Base-by-base conservation (phyloP, 73 alveolate genomes). In the Stentor coeruleus region DNA sequence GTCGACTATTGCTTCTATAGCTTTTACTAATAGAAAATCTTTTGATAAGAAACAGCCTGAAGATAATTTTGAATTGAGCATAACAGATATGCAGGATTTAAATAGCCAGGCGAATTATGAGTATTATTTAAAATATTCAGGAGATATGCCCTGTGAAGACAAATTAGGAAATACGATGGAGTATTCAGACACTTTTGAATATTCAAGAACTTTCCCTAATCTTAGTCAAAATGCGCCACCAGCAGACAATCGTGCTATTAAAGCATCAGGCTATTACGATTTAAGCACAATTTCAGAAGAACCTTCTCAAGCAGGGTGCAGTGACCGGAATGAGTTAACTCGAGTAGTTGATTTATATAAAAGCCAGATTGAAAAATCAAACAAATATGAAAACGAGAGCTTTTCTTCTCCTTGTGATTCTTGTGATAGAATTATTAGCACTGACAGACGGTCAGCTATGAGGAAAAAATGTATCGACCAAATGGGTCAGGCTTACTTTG, bases 401-500 rank as follows among this genome's bases (percentile, higher is more conserved):
- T 81, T 20, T 11, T 20, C 36, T 66, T 66, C 79, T 14, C n/a
- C 41, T 31, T 66, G 49, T 20, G 79, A 31, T 3, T 33, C 37
- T 37, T 26, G 49, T 66, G 40, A 20, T 66, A 66, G 40, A 20
- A 66, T 20, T 20, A 66, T 66, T 33, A 31, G 20, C 39, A 40
- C 33, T 2, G 79, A 66, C 33, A 66, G 33, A 66, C n/a, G 39
- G 37, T 57, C 2, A 77, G 58, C 75, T 59, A 84, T 30, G 83
- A 80, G 74, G 38, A 80, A 42, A 2, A 11, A 14, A 77, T 84
- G 33, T 4, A 36, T 42, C 58, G 74, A 30, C 39, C 84, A 35
- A 2, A 30, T 86, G 74, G 91, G 91, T 20, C 49, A 30, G 15
- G 84, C 80, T 1, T 39, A 76, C 11, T 86, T 38, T 39, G 15